These are phyloP conservation scores for Cavenderia fasciculata DNA, from an alignment of 78 protist species.

Conservation along the genomic window DNA sequence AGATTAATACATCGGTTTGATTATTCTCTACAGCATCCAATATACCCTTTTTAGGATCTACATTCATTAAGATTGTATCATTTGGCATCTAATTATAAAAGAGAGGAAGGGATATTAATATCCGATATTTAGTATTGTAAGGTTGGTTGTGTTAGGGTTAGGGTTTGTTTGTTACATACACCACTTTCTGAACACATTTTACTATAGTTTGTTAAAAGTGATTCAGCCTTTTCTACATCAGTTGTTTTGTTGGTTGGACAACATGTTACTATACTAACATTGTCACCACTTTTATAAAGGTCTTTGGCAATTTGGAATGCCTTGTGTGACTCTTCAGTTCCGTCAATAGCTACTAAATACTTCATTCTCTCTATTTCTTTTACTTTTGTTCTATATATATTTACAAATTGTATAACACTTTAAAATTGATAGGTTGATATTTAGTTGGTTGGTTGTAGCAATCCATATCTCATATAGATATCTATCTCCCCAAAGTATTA, in stretches of 20 bases:
- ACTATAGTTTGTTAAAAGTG: constrained; percentile 13
- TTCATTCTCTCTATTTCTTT: not conserved
- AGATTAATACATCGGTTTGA: constrained; percentile 18
- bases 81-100: constrained; percentile 7
- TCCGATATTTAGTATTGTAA: too few species aligned
- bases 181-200: constrained; percentile 5
- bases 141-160: too few species aligned
- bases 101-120: too few species aligned
- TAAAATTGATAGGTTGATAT: too few species aligned
- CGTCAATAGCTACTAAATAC: constrained; percentile 31
- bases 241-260: not conserved
- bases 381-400: too few species aligned
- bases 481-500: too few species aligned
- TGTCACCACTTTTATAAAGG: constrained; percentile 20
- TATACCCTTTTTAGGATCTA: not conserved
- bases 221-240: constrained; percentile 27
- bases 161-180: not conserved
- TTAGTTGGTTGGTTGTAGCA: too few species aligned
- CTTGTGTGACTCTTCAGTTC: constrained; percentile 22
- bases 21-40: constrained; percentile 13
- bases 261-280: constrained; percentile 18
- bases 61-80: constrained; percentile 20
- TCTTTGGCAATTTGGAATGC: constrained; percentile 11
- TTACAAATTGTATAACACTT: too few species aligned
- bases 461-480: too few species aligned